These are phyloP conservation scores for Phaeomoniella chlamydospora DNA, from an alignment of 2,329 filamentous ascomycete genomes.

Conservation along the genomic window DNA sequence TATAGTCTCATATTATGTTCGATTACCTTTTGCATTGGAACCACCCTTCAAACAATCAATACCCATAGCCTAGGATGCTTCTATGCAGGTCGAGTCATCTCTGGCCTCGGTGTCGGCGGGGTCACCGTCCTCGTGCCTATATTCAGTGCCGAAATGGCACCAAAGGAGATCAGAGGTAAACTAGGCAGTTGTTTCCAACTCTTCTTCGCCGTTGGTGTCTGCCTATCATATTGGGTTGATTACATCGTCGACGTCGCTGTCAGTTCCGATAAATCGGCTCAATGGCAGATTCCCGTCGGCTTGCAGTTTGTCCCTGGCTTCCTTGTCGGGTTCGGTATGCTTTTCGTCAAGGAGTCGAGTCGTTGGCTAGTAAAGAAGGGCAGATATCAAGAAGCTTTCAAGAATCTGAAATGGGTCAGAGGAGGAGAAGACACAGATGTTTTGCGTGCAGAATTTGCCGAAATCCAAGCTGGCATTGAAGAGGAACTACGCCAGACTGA, in stretches of 20 bases:
- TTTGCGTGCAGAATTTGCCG: constrained; percentile 18
- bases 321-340: constrained; percentile 32
- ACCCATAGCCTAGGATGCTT: constrained; percentile 3
- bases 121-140: constrained; percentile 23
- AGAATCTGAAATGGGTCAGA: constrained; percentile 36
- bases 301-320: constrained; percentile 34
- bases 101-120: constrained; percentile 3
- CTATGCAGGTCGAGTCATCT: constrained; percentile 4
- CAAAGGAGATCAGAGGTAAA: constrained; percentile 28
- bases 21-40: constrained; percentile 20
- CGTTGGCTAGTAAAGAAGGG: constrained; percentile 33
- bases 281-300: constrained; percentile 36
- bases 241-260: constrained; percentile 30
- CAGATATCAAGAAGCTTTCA: constrained; percentile 28
- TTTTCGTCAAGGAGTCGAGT: constrained; percentile 32
- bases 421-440: constrained; percentile 26
- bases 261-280: constrained; percentile 17
- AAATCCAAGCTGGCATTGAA: constrained; percentile 29
- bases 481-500: constrained; percentile 31
- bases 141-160: constrained; percentile 27
- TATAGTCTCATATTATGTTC: constrained; percentile 30
- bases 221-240: constrained; percentile 30
- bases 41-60: constrained; percentile 23
- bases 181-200: constrained; percentile 23
- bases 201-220: constrained; percentile 22